Evolutionary conservation across 352 stramenopile genomes (phyloP).

Genomic region (Peronospora destructor): DNA sequence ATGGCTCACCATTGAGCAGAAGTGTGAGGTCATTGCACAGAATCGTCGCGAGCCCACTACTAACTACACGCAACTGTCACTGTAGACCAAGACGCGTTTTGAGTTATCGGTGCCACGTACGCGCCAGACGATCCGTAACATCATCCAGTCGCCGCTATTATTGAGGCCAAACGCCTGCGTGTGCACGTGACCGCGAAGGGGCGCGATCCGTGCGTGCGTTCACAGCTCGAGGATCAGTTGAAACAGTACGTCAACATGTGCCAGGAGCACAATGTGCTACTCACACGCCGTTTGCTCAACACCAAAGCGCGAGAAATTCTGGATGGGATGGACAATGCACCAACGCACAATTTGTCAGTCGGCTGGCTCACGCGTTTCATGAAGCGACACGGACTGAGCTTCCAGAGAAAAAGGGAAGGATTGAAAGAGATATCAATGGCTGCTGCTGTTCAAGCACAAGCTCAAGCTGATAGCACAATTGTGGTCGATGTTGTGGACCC

Average conservation of each 20-base stretch:
- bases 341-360: constrained; percentile 15
- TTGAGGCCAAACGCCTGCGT: constrained; percentile 15
- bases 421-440: background rate
- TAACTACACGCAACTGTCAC: constrained; percentile 19
- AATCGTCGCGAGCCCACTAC: constrained; percentile 10
- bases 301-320: constrained; percentile 13
- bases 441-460: background rate
- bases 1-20: constrained; percentile 24
- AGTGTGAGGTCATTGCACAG: constrained; percentile 24
- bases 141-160: constrained; percentile 12
- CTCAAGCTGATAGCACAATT: background rate
- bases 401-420: constrained; percentile 14
- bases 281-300: constrained; percentile 15
- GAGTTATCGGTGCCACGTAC: constrained; percentile 1
- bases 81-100: constrained; percentile 19
- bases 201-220: constrained; percentile 13
- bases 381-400: constrained; percentile 19
- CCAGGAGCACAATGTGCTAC: background rate
- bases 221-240: constrained; percentile 13
- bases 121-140: constrained; percentile 18
- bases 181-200: constrained; percentile 7
- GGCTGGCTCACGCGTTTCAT: constrained; percentile 26
- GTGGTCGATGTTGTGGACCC: background rate
- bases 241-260: constrained; percentile 12
- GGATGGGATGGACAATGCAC: constrained; percentile 14